Base-by-base conservation (phyloP, 805 yeast genomes). In the Sugiyamaella boreocaroliniensis region DNA sequence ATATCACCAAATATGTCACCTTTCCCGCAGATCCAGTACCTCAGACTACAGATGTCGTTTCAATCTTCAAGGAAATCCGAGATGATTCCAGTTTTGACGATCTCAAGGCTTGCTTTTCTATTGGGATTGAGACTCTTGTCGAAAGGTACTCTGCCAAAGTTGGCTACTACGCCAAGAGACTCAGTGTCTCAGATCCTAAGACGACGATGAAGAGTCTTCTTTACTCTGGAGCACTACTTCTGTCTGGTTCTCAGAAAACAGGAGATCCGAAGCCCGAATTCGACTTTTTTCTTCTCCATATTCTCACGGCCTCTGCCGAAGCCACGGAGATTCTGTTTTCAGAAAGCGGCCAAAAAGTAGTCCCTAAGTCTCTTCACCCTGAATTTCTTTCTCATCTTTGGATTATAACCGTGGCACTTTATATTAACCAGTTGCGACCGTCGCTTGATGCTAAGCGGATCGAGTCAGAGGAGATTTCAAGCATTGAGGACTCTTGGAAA, bases 231-330 rank as follows among this genome's bases (percentile, higher is more conserved):
- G 59, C 64, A 9, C 47, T 60, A 9, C 29, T 61, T 26, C 55
- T 63, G 14, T 55, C 60, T 0, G 60, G 60, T 2, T 48, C 66
- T 5, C 65, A 61, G 48, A 43, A 52, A 22, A 16, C 20, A 2
- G 48, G 18, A 8, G 54, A 55, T 20, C 53, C 50, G 14, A 48
- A 55, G 12, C 61, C 64, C 9, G 51, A 47, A 15, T 64, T 55
- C 50, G 61, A 63, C 49, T 67, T 67, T 48, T 56, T 57, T 41
- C 51, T 67, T 8, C 52, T 67, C 15, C 70, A 67, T 47, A 52
- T 64, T 1, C 54, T 68, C 18, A 64, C 69, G 1, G 56, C 62
- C 2, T 45, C 63, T 1, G 68, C 64, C 15, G 71, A 52, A n/a
- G 46, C 55, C 2, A 44, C 53, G 8, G 64, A 62, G 43, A 55